Evolutionary conservation across 176 grass and related monocot genomes (phyloP).

Genomic region (Triticum dicoccoides): DNA sequence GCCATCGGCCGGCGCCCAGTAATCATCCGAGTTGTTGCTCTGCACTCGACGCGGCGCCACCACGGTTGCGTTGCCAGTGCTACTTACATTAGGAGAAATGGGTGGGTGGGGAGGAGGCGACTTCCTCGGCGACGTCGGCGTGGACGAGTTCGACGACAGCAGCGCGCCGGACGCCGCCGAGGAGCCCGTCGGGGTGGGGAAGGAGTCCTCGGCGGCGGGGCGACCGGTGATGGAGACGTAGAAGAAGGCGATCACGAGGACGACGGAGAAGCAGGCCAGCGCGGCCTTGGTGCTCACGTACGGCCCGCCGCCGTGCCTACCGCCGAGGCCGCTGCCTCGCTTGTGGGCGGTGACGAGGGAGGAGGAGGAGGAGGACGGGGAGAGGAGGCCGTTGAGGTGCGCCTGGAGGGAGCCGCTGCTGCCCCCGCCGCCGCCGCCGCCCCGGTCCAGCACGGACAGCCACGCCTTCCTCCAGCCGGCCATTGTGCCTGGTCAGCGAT

Average conservation of each 20-base stretch:
- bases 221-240: constrained; percentile 21
- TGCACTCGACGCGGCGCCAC: neutral
- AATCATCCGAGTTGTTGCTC: neutral
- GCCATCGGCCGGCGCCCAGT: neutral
- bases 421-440: neutral
- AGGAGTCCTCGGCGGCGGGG: neutral
- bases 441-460: constrained; percentile 21
- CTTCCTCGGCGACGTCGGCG: neutral
- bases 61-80: neutral
- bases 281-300: constrained; percentile 17
- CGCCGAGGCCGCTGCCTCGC: neutral
- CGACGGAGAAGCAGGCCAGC: constrained; percentile 16
- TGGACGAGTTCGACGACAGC: constrained; percentile 22
- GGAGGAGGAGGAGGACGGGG: constrained; percentile 10
- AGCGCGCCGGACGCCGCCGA: neutral
- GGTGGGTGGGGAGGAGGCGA: neutral
- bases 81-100: neutral
- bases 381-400: constrained; percentile 21
- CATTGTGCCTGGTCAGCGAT: neutral
- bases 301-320: neutral
- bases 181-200: constrained; percentile 26
- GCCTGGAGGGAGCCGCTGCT: constrained; percentile 27
- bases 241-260: constrained; percentile 36
- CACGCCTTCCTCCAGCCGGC: constrained; percentile 45
- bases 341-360: constrained; percentile 17